Evolutionary conservation across 306 rosid genomes (phyloP).

Genomic region (Herpetospermum pedunculosum): DNA sequence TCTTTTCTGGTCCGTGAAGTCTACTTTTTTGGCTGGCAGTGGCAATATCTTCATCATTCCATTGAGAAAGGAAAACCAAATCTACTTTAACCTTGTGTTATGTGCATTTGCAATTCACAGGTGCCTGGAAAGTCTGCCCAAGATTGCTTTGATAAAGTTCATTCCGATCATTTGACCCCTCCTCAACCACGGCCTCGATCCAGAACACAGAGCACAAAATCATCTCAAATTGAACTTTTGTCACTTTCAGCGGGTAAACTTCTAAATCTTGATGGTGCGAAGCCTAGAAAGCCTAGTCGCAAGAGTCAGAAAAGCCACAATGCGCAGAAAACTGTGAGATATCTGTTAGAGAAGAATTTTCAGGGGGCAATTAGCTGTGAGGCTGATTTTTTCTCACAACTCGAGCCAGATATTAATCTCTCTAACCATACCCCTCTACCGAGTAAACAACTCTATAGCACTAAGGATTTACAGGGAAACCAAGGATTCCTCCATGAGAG

Average conservation of each 20-base stretch:
- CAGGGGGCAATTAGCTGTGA: conserved; percentile 25
- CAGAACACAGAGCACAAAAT: conserved; percentile 37
- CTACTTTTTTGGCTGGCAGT: neutral
- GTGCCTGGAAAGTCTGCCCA: conserved; percentile 87
- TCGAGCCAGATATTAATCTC: conserved; percentile 39
- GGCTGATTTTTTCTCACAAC: conserved; percentile 68
- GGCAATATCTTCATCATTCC: neutral
- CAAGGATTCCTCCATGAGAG: conserved; percentile 25
- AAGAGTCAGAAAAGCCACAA: conserved; percentile 31
- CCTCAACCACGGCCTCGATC: conserved; percentile 44
- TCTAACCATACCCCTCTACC: neutral
- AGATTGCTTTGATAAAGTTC: conserved; percentile 79
- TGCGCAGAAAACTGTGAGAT: conserved; percentile 39
- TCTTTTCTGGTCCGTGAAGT: neutral
- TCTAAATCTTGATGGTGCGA: conserved; percentile 31
- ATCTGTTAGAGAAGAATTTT: conserved; percentile 26
- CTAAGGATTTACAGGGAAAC: conserved; percentile 29
- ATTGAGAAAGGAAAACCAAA: neutral
- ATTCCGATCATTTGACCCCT: conserved; percentile 50
- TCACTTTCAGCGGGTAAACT: conserved; percentile 56
- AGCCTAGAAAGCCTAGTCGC: conserved; percentile 21
- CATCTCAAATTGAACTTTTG: conserved; percentile 33
- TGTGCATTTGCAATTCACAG: conserved; percentile 31
- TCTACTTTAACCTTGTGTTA: conserved; percentile 1
- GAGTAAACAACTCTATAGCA: conserved; percentile 30